A percentile compares a stretch with the other conserved stretches of the same genome.
These are phyloP conservation scores for Orbilia ellipsospora DNA, from an alignment of 2,329 filamentous ascomycete genomes.

Conservation along the genomic window DNA sequence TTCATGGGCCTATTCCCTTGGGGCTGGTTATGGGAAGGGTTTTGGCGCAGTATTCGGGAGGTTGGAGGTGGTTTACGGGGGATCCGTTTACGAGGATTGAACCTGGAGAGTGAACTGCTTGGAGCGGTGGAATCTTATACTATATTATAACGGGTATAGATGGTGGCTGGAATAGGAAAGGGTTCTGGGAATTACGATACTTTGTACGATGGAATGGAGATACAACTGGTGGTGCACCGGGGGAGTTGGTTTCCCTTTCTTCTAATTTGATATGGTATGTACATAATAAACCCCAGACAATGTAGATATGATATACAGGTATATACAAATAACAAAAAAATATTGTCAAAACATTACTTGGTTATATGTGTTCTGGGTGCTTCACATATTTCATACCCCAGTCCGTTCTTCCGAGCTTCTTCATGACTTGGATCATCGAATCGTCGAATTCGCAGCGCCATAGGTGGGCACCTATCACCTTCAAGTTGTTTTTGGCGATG, in stretches of 20 bases:
- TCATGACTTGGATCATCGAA: conserved; percentile 86
- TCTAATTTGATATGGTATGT: conserved; percentile 17
- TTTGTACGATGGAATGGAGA: no score
- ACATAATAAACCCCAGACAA: conserved; percentile 27
- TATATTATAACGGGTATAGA: neutral
- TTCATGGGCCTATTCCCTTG: conserved; percentile 86
- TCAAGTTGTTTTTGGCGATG: conserved; percentile 74
- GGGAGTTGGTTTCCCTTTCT: no score
- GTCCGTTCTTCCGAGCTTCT: conserved; percentile 77
- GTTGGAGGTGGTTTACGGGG: conserved; percentile 65
- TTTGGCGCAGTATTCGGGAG: conserved; percentile 69
- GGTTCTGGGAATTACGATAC: no score
- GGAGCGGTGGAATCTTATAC: conserved; percentile 2
- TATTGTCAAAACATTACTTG: neutral
- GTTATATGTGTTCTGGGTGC: conserved; percentile 70
- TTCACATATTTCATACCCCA: conserved; percentile 86
- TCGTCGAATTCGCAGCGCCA: conserved; percentile 94
- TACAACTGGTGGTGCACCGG: no score
- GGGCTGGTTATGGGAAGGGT: conserved; percentile 87
- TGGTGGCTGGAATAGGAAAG: no score
- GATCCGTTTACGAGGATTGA: conserved; percentile 22
- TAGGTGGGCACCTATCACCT: conserved; percentile 82
- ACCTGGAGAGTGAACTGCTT: conserved; percentile 15
- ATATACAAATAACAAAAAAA: conserved; percentile 23
- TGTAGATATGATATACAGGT: conserved; percentile 45